These are phyloP conservation scores for Nakataea oryzae DNA, from an alignment of 2,329 filamentous ascomycete species.

Conservation along the genomic window DNA sequence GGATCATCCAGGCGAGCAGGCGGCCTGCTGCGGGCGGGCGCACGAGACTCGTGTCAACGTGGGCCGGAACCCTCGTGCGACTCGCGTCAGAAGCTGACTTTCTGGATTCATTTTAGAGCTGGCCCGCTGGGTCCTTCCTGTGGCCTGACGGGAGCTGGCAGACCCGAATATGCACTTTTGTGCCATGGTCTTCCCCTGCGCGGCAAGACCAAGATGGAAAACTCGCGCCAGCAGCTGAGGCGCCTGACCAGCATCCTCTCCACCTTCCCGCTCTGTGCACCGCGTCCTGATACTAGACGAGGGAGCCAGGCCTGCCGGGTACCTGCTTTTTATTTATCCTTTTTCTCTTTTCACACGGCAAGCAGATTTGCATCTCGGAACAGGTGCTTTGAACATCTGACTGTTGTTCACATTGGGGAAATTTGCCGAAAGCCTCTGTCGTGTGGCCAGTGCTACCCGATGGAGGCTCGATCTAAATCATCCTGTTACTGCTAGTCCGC, in stretches of 20 bases:
- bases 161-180: background rate
- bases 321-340: background rate
- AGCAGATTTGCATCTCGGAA: background rate
- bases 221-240: too few species aligned
- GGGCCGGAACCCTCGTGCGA: background rate
- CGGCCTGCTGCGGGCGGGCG: background rate
- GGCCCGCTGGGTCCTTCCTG: background rate
- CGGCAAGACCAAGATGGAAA: background rate
- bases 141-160: too few species aligned
- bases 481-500: too few species aligned
- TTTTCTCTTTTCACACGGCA: too few species aligned
- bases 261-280: background rate
- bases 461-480: background rate
- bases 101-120: background rate
- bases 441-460: background rate
- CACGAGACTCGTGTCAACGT: too few species aligned
- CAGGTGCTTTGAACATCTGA: background rate
- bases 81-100: background rate
- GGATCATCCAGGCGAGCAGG: background rate
- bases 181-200: background rate
- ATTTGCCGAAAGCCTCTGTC: background rate
- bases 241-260: background rate
- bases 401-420: background rate
- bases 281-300: too few species aligned
- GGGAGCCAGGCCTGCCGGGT: background rate